Conservation (phyloP, 148 eudicot genomes). For the Gaultheria prostrata region DNA sequence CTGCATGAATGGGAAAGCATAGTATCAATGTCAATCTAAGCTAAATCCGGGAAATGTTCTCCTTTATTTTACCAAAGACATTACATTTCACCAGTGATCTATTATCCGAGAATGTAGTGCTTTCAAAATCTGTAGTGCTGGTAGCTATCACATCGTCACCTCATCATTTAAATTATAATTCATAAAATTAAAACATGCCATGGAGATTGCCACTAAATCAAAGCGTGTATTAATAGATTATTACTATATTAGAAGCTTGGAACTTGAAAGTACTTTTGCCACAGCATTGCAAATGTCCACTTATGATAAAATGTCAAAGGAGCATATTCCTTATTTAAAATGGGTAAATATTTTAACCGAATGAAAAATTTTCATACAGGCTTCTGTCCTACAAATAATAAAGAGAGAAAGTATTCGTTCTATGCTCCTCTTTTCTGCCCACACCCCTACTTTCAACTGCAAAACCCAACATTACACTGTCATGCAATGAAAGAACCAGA, state of each 20-base stretch:
- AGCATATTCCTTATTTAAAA: neutral
- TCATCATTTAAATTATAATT: neutral
- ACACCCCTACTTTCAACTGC: neutral
- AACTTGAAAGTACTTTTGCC: neutral
- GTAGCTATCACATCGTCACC: neutral
- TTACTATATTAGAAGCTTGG: neutral
- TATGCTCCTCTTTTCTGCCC: neutral
- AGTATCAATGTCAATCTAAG: neutral
- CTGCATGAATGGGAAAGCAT: slow-evolving; percentile 17
- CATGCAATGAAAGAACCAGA: neutral
- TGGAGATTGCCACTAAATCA: neutral
- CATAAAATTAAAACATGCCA: neutral
- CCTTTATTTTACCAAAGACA: neutral
- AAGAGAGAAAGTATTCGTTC: neutral
- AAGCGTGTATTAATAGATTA: neutral
- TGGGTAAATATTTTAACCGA: neutral
- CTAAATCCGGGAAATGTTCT: neutral
- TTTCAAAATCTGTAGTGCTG: neutral
- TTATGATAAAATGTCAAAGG: neutral
- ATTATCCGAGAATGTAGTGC: neutral
- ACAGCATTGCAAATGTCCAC: neutral
- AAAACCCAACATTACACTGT: neutral
- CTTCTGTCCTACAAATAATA: neutral
- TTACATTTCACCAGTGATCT: neutral
- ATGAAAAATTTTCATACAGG: neutral